A percentile compares a stretch with the other conserved stretches of the same genome.
These are phyloP conservation scores for Solanum pennellii DNA, from an alignment of 257 asterid genomes.

Conservation along the genomic window DNA sequence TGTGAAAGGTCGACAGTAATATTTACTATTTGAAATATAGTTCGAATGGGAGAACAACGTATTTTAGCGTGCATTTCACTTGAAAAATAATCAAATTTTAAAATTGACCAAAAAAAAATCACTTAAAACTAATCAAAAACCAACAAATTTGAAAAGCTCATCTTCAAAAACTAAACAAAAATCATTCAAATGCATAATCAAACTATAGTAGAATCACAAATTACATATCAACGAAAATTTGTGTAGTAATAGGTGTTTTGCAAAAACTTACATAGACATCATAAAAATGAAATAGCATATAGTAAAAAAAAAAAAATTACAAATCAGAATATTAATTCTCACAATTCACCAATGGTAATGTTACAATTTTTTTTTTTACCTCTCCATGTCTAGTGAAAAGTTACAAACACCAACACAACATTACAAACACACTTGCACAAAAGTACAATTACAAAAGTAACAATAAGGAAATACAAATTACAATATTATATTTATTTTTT, in stretches of 20 bases:
- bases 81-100: background rate
- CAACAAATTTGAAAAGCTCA: background rate
- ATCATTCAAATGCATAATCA: background rate
- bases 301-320: background rate
- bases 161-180: background rate
- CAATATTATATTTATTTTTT: background rate
- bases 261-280: background rate
- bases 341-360: background rate
- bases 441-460: background rate
- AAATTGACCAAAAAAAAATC: background rate
- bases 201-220: background rate
- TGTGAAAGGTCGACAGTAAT: background rate
- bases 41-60: too few relatives aligned
- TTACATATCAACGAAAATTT: background rate
- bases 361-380: background rate
- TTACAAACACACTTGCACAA: background rate
- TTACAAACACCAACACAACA: background rate
- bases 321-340: background rate
- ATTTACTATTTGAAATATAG: background rate
- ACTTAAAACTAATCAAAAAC: background rate
- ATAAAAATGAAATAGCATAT: background rate
- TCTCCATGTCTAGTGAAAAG: background rate
- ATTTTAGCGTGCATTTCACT: background rate
- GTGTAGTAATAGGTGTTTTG: background rate
- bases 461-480: background rate